Percentiles rank a stretch among this genome's conserved stretches.
Conservation (phyloP, 1,139 yeast species). For the Eremothecium gossypii region DNA sequence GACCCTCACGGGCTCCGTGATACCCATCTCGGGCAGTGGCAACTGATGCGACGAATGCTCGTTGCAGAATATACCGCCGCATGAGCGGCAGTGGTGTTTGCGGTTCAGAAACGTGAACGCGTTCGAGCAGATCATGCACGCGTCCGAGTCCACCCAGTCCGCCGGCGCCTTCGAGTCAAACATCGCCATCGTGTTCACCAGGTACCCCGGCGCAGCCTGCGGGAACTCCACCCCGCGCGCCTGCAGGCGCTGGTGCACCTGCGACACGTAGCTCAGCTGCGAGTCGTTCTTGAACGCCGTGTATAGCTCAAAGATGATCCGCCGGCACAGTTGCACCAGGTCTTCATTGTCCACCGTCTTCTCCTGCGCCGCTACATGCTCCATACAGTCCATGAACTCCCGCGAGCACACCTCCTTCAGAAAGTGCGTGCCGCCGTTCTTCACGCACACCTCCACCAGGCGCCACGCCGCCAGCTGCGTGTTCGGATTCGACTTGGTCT, state of each 20-base stretch:
- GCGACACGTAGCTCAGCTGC: conserved; percentile 57
- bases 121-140: conserved; percentile 88
- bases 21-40: conserved; percentile 77
- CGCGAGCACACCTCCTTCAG: conserved; percentile 69
- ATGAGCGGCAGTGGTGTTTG: conserved; percentile 92
- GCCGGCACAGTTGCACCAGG: conserved; percentile 53
- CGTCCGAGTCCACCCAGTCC: conserved; percentile 94
- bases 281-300: conserved; percentile 61
- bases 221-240: conserved; percentile 67
- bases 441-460: conserved; percentile 76
- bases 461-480: conserved; percentile 65
- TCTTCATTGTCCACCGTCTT: conserved; percentile 35
- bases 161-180: conserved; percentile 93
- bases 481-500: conserved; percentile 61
- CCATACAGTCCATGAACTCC: conserved; percentile 75
- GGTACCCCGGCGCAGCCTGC: conserved; percentile 33
- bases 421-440: conserved; percentile 88
- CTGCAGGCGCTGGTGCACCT: conserved; percentile 50
- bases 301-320: conserved; percentile 69
- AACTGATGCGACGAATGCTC: conserved; percentile 64
- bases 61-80: conserved; percentile 93
- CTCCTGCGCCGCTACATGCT: conserved; percentile 32
- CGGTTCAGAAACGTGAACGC: conserved; percentile 75
- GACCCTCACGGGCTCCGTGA: conserved; percentile 81
- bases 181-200: conserved; percentile 30